A percentile compares a stretch with the other conserved stretches of the same genome.
These are phyloP conservation scores for Trichoderma sp. DNA, from an alignment of 2,329 filamentous ascomycete genomes.

Conservation along the genomic window DNA sequence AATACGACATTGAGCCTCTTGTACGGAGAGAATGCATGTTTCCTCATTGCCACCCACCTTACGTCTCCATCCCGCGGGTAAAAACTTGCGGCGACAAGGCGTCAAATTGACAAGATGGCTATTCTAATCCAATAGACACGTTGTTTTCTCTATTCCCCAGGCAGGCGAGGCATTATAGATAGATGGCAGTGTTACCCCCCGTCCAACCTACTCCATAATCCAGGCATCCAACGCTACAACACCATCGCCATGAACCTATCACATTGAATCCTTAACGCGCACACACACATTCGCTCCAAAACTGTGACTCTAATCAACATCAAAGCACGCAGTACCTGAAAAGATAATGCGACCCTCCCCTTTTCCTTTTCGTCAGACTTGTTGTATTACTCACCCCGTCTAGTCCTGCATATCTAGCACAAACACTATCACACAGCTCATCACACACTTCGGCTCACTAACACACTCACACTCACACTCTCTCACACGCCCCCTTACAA, in stretches of 20 bases:
- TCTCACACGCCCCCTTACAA: neutral
- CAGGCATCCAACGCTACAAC: conserved; percentile 5
- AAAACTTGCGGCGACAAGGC: neutral
- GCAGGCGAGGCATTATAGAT: neutral
- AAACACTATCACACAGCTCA: neutral
- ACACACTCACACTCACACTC: neutral
- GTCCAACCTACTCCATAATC: neutral
- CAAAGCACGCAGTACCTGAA: neutral
- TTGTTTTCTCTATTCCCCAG: neutral
- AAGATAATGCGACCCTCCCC: neutral
- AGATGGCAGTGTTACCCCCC: neutral
- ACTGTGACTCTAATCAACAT: neutral
- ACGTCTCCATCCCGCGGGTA: neutral
- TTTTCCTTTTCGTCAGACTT: neutral
- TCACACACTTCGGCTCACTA: neutral
- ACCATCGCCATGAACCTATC: conserved; percentile 9
- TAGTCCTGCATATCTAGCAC: conserved; percentile 1
- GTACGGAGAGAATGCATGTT: neutral
- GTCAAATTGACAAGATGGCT: neutral
- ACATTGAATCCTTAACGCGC: neutral
- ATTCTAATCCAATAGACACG: neutral
- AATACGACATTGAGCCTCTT: neutral
- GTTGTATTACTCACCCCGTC: neutral
- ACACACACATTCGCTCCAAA: neutral
- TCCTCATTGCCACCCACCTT: neutral